These are phyloP conservation scores for Rubia yunnanensis DNA, from an alignment of 257 asterid species.

Conservation along the genomic window DNA sequence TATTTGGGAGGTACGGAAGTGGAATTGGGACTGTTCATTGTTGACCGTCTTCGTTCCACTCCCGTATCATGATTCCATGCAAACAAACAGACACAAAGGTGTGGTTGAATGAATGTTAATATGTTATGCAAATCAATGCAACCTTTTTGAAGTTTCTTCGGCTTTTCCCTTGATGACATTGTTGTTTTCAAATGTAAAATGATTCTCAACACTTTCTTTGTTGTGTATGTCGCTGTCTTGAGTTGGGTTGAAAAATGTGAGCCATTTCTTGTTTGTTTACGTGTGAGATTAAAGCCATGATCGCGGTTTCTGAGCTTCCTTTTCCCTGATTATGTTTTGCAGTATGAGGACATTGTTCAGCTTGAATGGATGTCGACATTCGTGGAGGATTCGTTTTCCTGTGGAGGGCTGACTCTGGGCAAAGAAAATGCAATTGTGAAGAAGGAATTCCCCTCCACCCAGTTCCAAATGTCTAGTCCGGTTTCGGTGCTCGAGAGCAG, in stretches of 20 bases:
- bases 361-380: conserved; percentile 69
- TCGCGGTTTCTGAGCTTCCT: neutral
- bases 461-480: conserved; percentile 62
- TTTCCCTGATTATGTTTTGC: conserved; percentile 12
- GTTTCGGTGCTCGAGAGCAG: conserved; percentile 75
- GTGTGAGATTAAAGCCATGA: neutral
- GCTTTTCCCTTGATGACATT: neutral
- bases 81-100: too few relatives aligned
- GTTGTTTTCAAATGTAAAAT: neutral
- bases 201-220: neutral
- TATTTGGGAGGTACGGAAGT: too few relatives aligned
- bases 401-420: conserved; percentile 48
- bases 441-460: conserved; percentile 25
- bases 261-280: neutral
- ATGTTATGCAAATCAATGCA: neutral
- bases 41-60: too few relatives aligned
- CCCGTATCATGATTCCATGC: too few relatives aligned
- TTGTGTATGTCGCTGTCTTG: neutral
- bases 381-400: conserved; percentile 68
- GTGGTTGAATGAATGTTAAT: neutral
- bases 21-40: neutral
- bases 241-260: neutral
- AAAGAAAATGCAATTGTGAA: conserved; percentile 30
- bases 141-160: neutral
- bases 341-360: conserved; percentile 69